Evolutionary conservation across 257 asterid species (phyloP).

Genomic region (Solanum medicagineum): DNA sequence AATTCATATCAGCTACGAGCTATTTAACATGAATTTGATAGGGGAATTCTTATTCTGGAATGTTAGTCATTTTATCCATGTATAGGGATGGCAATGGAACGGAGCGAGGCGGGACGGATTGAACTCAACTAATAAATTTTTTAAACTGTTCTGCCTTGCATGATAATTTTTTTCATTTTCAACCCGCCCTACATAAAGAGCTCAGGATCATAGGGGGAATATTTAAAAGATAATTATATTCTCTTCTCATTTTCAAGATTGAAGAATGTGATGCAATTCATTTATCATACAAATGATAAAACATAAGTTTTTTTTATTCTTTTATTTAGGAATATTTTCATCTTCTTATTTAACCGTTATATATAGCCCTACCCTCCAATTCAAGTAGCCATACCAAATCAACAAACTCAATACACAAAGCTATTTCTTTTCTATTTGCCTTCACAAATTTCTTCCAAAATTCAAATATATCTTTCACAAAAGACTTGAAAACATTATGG

Average conservation of each 20-base stretch:
- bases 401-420: not conserved
- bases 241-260: not conserved
- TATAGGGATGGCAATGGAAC: too few species aligned
- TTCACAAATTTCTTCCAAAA: not conserved
- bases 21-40: not conserved
- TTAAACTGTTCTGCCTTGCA: too few species aligned
- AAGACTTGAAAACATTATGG: not conserved
- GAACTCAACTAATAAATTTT: too few species aligned
- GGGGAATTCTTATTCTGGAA: not conserved
- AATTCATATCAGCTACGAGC: not conserved
- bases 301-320: not conserved
- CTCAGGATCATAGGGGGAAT: not conserved
- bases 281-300: not conserved
- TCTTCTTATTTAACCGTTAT: not conserved
- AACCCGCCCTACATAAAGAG: not conserved
- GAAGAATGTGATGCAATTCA: not conserved
- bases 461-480: not conserved
- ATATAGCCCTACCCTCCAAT: not conserved
- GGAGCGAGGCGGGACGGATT: fast-evolving
- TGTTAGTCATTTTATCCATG: not conserved
- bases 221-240: not conserved
- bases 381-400: not conserved
- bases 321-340: not conserved
- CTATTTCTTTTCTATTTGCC: not conserved
- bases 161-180: too few species aligned